phyloP scores from a whole-genome alignment of 2,329 filamentous ascomycete genomes.

The Biscogniauxia mediterranea region DNA sequence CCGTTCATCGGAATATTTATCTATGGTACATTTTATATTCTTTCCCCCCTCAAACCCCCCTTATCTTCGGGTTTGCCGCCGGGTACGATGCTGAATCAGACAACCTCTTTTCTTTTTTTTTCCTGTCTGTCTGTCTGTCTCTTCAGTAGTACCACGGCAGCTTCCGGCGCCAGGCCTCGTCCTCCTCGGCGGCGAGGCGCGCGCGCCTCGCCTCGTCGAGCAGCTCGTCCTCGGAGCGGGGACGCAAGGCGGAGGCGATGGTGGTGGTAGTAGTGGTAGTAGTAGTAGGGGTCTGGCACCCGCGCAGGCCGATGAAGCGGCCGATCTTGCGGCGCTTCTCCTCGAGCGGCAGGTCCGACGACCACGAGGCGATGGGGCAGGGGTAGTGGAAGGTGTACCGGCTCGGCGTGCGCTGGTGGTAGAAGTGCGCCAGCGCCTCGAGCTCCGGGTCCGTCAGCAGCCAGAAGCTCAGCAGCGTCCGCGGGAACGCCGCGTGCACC shows the following conservation, averaged over 20 bases:
- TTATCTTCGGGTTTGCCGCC: neutral
- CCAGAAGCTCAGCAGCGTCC: slow-evolving; percentile 68
- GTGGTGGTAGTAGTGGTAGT: too few species aligned
- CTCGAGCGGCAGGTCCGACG: slow-evolving; percentile 49
- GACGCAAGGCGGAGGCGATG: too few species aligned
- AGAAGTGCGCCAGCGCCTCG: slow-evolving; percentile 68
- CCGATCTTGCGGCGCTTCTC: slow-evolving; percentile 73
- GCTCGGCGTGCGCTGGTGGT: slow-evolving; percentile 65
- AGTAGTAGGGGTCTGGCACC: slow-evolving; percentile 51
- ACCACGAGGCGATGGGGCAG: slow-evolving; percentile 62
- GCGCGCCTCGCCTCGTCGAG: slow-evolving; percentile 11
- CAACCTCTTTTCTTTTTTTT: too few species aligned
- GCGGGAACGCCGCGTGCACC: slow-evolving; percentile 65
- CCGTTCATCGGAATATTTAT: neutral
- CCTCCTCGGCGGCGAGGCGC: slow-evolving; percentile 36
- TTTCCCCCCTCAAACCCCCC: neutral
- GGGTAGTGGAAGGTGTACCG: slow-evolving; percentile 62
- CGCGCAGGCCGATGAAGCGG: slow-evolving; percentile 69
- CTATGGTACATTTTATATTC: neutral
- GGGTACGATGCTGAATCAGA: too few species aligned
- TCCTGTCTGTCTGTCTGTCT: too few species aligned
- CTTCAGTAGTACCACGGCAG: slow-evolving; percentile 32
- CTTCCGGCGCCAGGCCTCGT: slow-evolving; percentile 50
- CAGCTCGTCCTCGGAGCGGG: slow-evolving; percentile 46
- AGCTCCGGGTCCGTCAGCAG: slow-evolving; percentile 70